Conservation (phyloP, 495 filamentous ascomycete genomes). For the Immersiella caudata region DNA sequence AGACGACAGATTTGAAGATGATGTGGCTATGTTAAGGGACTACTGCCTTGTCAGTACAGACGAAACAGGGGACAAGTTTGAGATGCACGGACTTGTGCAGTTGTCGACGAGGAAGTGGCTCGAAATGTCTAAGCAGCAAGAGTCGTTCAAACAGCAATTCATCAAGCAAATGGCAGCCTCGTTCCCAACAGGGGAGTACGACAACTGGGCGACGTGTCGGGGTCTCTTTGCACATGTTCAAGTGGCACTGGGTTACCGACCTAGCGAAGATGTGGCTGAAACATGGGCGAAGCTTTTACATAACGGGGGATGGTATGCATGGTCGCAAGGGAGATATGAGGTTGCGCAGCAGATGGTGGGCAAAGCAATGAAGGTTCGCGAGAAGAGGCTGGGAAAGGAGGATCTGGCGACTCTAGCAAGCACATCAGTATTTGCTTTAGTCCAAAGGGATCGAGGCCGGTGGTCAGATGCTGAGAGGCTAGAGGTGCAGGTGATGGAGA, state of each 20-base stretch:
- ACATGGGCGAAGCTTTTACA: conserved; percentile 27
- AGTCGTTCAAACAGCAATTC: conserved; percentile 42
- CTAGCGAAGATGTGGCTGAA: conserved; percentile 18
- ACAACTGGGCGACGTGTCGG: conserved; percentile 37
- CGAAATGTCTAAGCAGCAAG: conserved; percentile 32
- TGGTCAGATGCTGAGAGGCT: neutral
- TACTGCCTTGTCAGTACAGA: conserved; percentile 45
- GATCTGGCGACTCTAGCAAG: conserved; percentile 9
- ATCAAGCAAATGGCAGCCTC: conserved; percentile 37
- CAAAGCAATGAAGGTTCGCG: conserved; percentile 15
- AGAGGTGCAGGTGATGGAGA: neutral
- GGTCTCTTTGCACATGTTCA: conserved; percentile 28
- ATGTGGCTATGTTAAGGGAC: conserved; percentile 43
- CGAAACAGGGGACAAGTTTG: conserved; percentile 28
- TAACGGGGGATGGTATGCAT: conserved; percentile 31
- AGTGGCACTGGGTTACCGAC: conserved; percentile 20
- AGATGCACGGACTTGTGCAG: conserved; percentile 51
- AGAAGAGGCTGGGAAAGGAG: conserved; percentile 17
- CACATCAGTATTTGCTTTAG: conserved; percentile 15
- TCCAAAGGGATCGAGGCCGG: conserved; percentile 10
- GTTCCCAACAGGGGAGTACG: conserved; percentile 45
- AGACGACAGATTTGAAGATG: conserved; percentile 43
- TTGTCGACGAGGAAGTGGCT: conserved; percentile 49
- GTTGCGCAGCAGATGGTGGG: conserved; percentile 22
- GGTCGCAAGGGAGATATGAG: conserved; percentile 27